Base-by-base conservation (phyloP, 208 protist species). In the Leishmania braziliensis region DNA sequence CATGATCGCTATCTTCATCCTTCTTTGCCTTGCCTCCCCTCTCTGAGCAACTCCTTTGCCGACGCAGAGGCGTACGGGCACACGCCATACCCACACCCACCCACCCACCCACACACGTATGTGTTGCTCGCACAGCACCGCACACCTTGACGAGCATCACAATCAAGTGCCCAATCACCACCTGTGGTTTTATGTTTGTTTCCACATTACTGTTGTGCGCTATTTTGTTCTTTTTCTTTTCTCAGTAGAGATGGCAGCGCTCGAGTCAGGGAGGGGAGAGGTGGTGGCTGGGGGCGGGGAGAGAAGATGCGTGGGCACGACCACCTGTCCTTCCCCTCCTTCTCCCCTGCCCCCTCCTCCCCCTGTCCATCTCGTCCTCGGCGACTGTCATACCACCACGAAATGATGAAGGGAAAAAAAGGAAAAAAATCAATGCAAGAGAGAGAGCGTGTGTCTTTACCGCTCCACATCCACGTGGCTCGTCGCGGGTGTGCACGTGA, bases 191-290 rank as follows among this genome's bases (percentile, higher is more conserved):
- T 12, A 18, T 20, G n/a, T 56, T 58, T 75, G 54, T 39, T 78
- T 66, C 23, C 14, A 20, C 5, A 53, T 16, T 46, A 46, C 43
- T 46, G 43, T 46, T 46, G 43, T 46, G 43, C 4, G 43, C 43
- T 46, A 46, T 6, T 46, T 46, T 46, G 43, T 46, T 46, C 43
- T 46, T 53, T 72, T 66, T 39, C 58, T 46, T 76, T 76, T 39
- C 65, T 71, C 51, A 48, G 56, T 82, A 82, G 48, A 62, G 43
- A 65, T 77, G 56, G 53, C 20, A 46, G 46, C 36, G 14, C 48
- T 56, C 62, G 73, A 81, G 50, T 2, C 26, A n/a, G 9, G 51
- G 51, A 48, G 46, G 33, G 20, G 33, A 10, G n/a, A 69, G 63
- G 26, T 12, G 18, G 33, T 39, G 66, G 39, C 20, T 76, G 16